Percentiles rank a stretch among this genome's conserved stretches.
These are phyloP conservation scores for Furcasterigmium furcatum DNA, from an alignment of 2,329 filamentous ascomycete species.

Conservation along the genomic window DNA sequence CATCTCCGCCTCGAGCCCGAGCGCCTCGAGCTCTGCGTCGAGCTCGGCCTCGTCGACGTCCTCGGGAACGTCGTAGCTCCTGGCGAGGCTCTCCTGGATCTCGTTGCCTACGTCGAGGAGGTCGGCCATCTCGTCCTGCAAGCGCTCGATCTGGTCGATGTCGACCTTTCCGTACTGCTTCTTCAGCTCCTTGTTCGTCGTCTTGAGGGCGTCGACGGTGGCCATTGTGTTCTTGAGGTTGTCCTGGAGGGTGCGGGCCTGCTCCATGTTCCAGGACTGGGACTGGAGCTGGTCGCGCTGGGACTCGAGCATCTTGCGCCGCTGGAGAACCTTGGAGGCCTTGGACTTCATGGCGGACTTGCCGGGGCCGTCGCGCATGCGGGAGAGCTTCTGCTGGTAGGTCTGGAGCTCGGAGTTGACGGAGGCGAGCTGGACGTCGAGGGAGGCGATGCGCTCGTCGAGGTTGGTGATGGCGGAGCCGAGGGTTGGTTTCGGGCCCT, in stretches of 20 bases:
- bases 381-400: slow-evolving; percentile 82
- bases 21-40: slow-evolving; percentile 91
- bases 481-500: slow-evolving; percentile 86
- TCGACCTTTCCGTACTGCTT: slow-evolving; percentile 97
- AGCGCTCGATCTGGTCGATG: slow-evolving; percentile 92
- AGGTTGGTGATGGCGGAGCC: slow-evolving; percentile 80
- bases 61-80: slow-evolving; percentile 92
- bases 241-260: slow-evolving; percentile 97
- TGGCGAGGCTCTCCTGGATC: slow-evolving; percentile 89
- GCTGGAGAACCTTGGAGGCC: slow-evolving; percentile 88
- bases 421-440: slow-evolving; percentile 92
- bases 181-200: slow-evolving; percentile 86
- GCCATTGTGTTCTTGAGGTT: slow-evolving; percentile 99
- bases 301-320: slow-evolving; percentile 88
- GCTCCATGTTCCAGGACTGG: slow-evolving; percentile 99
- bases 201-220: slow-evolving; percentile 96
- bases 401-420: slow-evolving; percentile 86
- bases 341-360: slow-evolving; percentile 93
- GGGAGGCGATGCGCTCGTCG: slow-evolving; percentile 76
- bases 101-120: slow-evolving; percentile 97
- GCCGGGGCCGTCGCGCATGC: slow-evolving; percentile 94
- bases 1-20: slow-evolving; percentile 91
- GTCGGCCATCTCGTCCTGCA: slow-evolving; percentile 99
- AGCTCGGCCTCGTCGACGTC: slow-evolving; percentile 96
- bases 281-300: slow-evolving; percentile 91